Evolutionary conservation across 2,329 filamentous ascomycete genomes (phyloP), one percentile per base, ranked within the genome.

Genomic region (Escovopsis sp.): DNA sequence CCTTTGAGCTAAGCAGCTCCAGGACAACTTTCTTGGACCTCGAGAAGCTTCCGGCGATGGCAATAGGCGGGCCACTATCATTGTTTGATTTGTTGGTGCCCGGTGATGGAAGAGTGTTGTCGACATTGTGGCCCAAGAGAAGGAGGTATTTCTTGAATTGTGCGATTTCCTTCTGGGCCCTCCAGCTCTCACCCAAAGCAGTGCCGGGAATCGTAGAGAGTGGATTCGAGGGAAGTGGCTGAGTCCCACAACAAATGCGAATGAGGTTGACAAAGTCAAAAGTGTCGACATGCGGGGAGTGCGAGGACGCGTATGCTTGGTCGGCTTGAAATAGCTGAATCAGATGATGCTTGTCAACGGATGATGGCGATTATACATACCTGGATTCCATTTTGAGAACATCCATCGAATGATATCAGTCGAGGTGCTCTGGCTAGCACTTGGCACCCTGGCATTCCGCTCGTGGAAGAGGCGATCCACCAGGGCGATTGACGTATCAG

Each of bases 361-460:
- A 20, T 20, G 20, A 20, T 20, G 20, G 3, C 5, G 20, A 20
- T 3, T 5, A 8, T 15, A 50, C 72, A 57, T 66, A 89, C 84
- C 79, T 48, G 87, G 82, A 49, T 78, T 79, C 87, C 89, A 98
- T 52, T 74, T 80, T 30, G 78, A 72, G 51, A 87, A 79, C 1
- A 91, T 59, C 91, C 91, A 98, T 51, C 78, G 72, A 43, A 91
- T 74, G 31, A 91, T 71, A 51, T 83, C 76, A 48, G 77, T 81
- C 32, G 76, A 79, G 4, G 79, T 81, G 33, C 69, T 68, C 49
- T 79, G 74, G 48, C 75, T 83, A 31, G 75, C 74, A 44, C 74
- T 79, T 2, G 84, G 81, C 36, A 81, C 76, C 51, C 80, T 72
- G 25, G 73, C 70, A 49, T 81, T 78, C 40, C 77, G 75, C 34